A percentile compares a stretch with the other conserved stretches of the same genome.
Evolutionary conservation across 139 green algal species (phyloP).

Genomic region (Volvox reticuliferus): DNA sequence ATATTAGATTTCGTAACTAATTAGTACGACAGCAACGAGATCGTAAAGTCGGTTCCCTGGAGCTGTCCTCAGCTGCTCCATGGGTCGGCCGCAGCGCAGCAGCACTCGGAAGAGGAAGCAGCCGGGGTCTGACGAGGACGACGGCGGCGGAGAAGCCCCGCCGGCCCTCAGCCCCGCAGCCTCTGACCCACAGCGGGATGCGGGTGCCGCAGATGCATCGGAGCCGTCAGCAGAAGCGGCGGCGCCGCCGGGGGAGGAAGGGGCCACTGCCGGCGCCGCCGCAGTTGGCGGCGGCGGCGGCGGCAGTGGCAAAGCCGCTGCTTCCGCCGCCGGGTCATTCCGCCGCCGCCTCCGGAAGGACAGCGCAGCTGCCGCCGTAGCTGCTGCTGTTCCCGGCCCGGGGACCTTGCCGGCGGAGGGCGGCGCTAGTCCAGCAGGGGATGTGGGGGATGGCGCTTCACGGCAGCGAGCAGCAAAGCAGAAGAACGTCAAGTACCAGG

Average conservation of each 20-base stretch:
- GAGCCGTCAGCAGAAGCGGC: background rate
- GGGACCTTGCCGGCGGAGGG: background rate
- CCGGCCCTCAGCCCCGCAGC: background rate
- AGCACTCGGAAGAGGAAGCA: background rate
- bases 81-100: background rate
- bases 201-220: background rate
- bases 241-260: background rate
- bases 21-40: too few relatives aligned
- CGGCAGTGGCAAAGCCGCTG: background rate
- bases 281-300: background rate
- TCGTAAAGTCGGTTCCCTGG: background rate
- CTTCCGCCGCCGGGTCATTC: background rate
- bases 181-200: background rate
- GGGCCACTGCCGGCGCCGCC: background rate
- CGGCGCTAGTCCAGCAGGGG: background rate
- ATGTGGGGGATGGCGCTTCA: background rate
- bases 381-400: background rate
- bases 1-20: too few relatives aligned
- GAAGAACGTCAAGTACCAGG: slow-evolving; percentile 24
- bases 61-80: background rate
- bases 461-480: background rate
- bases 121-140: background rate
- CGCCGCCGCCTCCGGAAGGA: background rate
- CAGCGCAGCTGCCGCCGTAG: background rate
- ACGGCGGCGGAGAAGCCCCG: background rate